Evolutionary conservation across 352 stramenopile genomes (phyloP).

Genomic region (Phytophthora lateralis): DNA sequence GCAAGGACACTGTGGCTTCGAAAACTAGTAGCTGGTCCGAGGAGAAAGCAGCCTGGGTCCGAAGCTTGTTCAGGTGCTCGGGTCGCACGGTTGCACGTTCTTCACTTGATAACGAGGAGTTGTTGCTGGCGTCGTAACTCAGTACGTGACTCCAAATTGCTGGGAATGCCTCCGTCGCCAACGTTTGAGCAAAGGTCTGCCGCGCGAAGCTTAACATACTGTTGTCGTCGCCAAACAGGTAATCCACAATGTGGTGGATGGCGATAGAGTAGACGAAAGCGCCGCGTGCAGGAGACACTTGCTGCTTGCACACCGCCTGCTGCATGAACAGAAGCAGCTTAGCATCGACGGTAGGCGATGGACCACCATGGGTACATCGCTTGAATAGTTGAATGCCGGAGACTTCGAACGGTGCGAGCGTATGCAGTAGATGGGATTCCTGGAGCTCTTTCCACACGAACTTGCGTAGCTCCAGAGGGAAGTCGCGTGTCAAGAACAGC

Average conservation of each 20-base stretch:
- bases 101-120: conserved; percentile 2
- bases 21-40: conserved; percentile 38
- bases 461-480: conserved; percentile 57
- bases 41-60: conserved; percentile 37
- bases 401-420: conserved; percentile 48
- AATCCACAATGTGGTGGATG: conserved; percentile 61
- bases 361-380: conserved; percentile 37
- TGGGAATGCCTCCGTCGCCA: conserved; percentile 34
- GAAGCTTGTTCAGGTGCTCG: conserved; percentile 27
- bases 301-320: conserved; percentile 41
- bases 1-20: conserved; percentile 25
- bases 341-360: conserved; percentile 35
- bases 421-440: conserved; percentile 55
- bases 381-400: conserved; percentile 31
- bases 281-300: conserved; percentile 42
- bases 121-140: conserved; percentile 44
- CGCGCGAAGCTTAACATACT: conserved; percentile 48
- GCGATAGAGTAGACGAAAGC: conserved; percentile 65
- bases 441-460: conserved; percentile 79
- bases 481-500: conserved; percentile 63
- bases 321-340: conserved; percentile 57
- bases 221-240: conserved; percentile 48
- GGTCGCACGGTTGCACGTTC: conserved; percentile 6
- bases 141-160: conserved; percentile 61
- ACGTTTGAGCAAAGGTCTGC: conserved; percentile 54